These are phyloP conservation scores for Candida adriatica DNA, from an alignment of 805 yeast species.

Conservation along the genomic window DNA sequence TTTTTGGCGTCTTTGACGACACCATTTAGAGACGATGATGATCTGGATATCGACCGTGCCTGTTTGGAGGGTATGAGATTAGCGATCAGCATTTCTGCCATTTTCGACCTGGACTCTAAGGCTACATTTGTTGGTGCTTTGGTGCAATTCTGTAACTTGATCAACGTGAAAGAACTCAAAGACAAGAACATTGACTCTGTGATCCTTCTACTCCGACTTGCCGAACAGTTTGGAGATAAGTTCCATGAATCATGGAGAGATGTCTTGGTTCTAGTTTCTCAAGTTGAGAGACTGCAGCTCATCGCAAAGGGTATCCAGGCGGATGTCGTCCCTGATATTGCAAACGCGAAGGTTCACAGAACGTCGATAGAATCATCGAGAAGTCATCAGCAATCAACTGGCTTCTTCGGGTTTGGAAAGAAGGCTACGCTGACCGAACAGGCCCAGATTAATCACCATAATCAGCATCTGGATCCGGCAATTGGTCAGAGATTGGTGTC, in stretches of 20 bases:
- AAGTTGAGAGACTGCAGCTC: constrained; percentile 83
- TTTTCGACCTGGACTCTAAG: constrained; percentile 79
- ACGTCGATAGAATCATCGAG: constrained; percentile 47
- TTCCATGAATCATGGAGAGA: constrained; percentile 79
- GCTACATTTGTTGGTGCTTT: constrained; percentile 86
- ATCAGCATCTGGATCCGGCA: constrained; percentile 55
- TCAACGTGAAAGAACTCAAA: constrained; percentile 71
- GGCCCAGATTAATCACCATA: constrained; percentile 64
- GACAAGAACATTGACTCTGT: constrained; percentile 79
- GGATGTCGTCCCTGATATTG: constrained; percentile 76
- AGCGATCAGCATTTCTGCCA: constrained; percentile 76
- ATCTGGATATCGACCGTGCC: constrained; percentile 54
- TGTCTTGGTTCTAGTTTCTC: constrained; percentile 75
- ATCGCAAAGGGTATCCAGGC: constrained; percentile 85
- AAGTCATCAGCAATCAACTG: constrained; percentile 21
- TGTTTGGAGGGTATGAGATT: constrained; percentile 84
- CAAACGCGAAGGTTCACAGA: constrained; percentile 53
- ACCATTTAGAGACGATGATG: constrained; percentile 85
- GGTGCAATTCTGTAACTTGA: constrained; percentile 77
- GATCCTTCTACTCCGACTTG: constrained; percentile 63
- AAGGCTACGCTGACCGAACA: constrained; percentile 54
- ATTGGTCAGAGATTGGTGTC: constrained; percentile 53
- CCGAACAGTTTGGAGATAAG: constrained; percentile 72
- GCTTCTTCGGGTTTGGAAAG: constrained; percentile 48
- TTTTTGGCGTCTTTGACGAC: constrained; percentile 90